Evolutionary conservation across 345 rosid species (phyloP), one percentile per base, ranked within the genome.

Genomic region (Erysimum cheiranthoides): DNA sequence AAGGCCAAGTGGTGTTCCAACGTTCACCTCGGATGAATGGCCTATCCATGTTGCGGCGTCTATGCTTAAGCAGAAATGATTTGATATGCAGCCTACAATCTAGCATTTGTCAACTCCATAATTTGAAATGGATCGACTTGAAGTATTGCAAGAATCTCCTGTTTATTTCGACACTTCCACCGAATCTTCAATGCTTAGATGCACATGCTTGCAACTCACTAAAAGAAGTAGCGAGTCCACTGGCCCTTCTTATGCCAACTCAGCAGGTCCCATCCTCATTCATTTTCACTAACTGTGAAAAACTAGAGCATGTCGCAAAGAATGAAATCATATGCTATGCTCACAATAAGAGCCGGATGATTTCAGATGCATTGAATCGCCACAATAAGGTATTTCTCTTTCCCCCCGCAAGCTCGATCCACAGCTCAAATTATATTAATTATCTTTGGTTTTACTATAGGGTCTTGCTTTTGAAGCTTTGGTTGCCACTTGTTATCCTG

Each of bases 91-190:
- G 3, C 11, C n/a, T 62, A 31, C 67, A 18, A 11, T 21, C 32
- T 38, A 39, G 49, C 51, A 62, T 62, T 3, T 11, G 67, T 62
- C 34, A 62, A 3, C 67, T 62, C 3, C 6, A 62, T 39, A 35
- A 62, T 62, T 39, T 62, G 51, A 38, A 62, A 6, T 62, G 51
- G 36, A 27, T 62, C 43, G 67, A 62, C 6, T 62, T 62, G 51
- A 62, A 13, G 51, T 62, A 38, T 42, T 62, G 67, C 51, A 62
- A 25, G 17, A 62, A 62, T 11, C 67, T 62, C 50, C 5, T 2
- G 5, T 43, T 16, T 14, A 14, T 43, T 13, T 0, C 47, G 1
- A 13, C 8, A 3, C 47, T 43, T 7, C 47, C 47, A 43, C 47
- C 17, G 1, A 43, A 43, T 14, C 47, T 43, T 43, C 47, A 43